Base-by-base conservation (phyloP, 2,329 filamentous ascomycete species). In the Niveomyces coronatus region DNA sequence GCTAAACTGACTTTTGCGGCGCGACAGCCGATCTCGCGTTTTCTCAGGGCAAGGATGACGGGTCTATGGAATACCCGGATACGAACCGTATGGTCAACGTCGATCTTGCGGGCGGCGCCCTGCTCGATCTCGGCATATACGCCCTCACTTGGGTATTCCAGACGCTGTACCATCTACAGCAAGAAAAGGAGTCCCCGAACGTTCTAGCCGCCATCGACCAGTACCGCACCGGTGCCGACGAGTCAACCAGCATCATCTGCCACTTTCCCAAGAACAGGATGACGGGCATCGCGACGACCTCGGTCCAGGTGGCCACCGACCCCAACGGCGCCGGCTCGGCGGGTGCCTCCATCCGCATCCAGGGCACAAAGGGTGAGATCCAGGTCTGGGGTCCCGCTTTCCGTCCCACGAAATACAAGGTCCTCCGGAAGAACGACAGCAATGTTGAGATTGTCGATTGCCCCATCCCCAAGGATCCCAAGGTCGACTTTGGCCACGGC, bases 91-190 rank as follows among this genome's bases (percentile, higher is more conserved):
- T 94, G 70, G 68, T 94, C 45, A 93, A 93, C 60, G 70, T 71
- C 15, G 80, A 88, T 51, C 70, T 94, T 31, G 87, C 86, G 0
- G 87, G 87, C 20, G 87, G 87, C 37, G 82, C 80, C 2, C 65
- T 93, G 39, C 71, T 94, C 35, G 87, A 94, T 58, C 67, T 94
- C 41, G 87, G 87, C 44, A 82, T 94, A 58, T 94, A 94, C 65
- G 76, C 84, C 32, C 63, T 94, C 44, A 93, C 85, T 22, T 94
- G 87, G 87, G 73, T 91, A 35, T 93, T 89, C 70, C 85, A 94
- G 62, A 82, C 81, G 31, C 71, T 94, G 19, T 94, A 94, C 62
- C 84, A 87, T 57, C 76, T 82, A 3, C 82, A 88, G 53, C 70
- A 79, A 2, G 68, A 78, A 47, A 82, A 85, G 49, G 73, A 85